Evolutionary conservation across 2,329 filamentous ascomycete species (phyloP).

Genomic region (Bretziella fagacearum): DNA sequence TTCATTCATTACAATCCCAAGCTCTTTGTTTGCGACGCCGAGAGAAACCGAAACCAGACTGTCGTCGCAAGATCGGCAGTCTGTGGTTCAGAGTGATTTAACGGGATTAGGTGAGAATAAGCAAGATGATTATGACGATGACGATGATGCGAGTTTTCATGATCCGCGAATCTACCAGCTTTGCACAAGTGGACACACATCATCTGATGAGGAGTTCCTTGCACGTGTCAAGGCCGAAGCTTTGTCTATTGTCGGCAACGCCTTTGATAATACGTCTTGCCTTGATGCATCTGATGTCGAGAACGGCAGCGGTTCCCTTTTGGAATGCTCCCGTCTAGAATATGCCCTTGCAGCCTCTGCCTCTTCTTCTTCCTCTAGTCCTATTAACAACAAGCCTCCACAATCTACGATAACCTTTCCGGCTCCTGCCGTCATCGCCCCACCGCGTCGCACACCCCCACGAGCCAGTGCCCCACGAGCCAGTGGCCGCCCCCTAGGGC

Average conservation of each 20-base stretch:
- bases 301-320: neutral
- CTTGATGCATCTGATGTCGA: neutral
- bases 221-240: constrained; percentile 11
- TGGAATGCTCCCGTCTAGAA: neutral
- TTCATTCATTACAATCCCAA: constrained; percentile 13
- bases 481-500: neutral
- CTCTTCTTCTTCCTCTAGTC: neutral
- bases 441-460: neutral
- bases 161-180: constrained; percentile 11
- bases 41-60: neutral
- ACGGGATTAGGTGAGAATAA: neutral
- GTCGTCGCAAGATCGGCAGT: neutral
- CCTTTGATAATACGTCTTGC: neutral
- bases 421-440: neutral
- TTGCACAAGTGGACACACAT: constrained; percentile 6
- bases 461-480: no score
- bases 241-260: constrained; percentile 6
- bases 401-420: neutral
- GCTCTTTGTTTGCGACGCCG: constrained; percentile 9
- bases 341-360: neutral
- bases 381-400: neutral
- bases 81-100: neutral
- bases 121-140: neutral
- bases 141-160: neutral
- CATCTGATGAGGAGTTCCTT: constrained; percentile 8